Evolutionary conservation across 2,329 filamentous ascomycete species (phyloP).

Genomic region (Ophiosphaerella narmari): DNA sequence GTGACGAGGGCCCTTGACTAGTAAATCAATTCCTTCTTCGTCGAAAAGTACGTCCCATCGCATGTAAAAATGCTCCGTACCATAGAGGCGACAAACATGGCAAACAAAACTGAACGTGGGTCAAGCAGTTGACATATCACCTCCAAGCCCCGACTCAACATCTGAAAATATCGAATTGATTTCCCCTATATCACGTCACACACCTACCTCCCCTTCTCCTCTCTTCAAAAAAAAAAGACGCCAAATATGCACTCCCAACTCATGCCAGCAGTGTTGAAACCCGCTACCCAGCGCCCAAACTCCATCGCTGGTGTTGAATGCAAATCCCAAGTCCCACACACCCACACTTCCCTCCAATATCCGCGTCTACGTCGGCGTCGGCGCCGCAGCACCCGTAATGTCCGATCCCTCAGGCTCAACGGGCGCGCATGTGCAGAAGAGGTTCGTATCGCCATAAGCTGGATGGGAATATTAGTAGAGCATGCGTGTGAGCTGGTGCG

Average conservation of each 20-base stretch:
- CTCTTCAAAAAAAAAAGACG: neutral
- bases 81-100: too few relatives aligned
- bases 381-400: constrained; percentile 42
- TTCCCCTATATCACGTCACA: neutral
- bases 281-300: constrained; percentile 2
- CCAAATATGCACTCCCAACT: neutral
- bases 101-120: too few relatives aligned
- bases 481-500: too few relatives aligned
- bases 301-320: constrained; percentile 11
- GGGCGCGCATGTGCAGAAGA: constrained; percentile 93
- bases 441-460: constrained; percentile 89
- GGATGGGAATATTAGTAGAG: neutral
- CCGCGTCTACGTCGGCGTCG: constrained; percentile 31
- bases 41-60: too few relatives aligned
- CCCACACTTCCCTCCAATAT: neutral
- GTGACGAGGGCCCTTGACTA: too few relatives aligned
- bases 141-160: neutral
- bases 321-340: neutral
- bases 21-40: too few relatives aligned
- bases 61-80: too few relatives aligned
- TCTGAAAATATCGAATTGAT: neutral
- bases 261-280: constrained; percentile 9
- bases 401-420: constrained; percentile 59
- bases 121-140: neutral
- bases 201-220: neutral